Percentiles rank a stretch among this genome's conserved stretches.
Evolutionary conservation across 2,329 filamentous ascomycete species (phyloP).

Genomic region (Xylariaceae sp.): DNA sequence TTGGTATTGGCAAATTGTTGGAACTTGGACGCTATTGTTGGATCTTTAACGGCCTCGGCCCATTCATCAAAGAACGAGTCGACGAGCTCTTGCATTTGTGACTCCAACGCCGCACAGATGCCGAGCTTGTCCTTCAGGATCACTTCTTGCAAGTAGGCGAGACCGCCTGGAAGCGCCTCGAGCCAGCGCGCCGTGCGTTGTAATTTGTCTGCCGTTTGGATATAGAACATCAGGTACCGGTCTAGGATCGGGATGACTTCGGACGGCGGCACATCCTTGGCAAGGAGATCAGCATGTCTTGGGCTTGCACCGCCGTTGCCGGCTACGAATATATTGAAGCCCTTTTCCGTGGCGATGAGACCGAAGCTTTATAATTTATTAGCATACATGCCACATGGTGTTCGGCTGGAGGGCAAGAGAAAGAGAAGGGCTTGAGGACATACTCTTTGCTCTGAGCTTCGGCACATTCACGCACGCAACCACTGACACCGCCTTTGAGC

Average conservation of each 20-base stretch:
- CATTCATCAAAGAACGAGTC: constrained; percentile 86
- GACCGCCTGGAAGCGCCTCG: constrained; percentile 74
- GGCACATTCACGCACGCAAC: constrained; percentile 87
- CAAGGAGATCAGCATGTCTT: constrained; percentile 72
- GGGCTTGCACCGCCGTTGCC: constrained; percentile 88
- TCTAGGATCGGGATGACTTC: constrained; percentile 81
- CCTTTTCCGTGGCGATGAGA: constrained; percentile 85
- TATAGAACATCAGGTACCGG: constrained; percentile 88
- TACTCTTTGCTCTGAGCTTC: constrained; percentile 90
- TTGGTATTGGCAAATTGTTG: constrained; percentile 77
- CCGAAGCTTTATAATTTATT: constrained; percentile 56
- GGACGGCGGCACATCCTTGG: constrained; percentile 77
- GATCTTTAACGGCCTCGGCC: constrained; percentile 72
- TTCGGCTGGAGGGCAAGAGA: not conserved
- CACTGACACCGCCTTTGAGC: constrained; percentile 83
- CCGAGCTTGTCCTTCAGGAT: constrained; percentile 81
- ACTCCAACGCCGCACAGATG: constrained; percentile 76
- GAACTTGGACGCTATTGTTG: constrained; percentile 64
- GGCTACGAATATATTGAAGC: constrained; percentile 87
- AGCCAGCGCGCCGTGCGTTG: constrained; percentile 87
- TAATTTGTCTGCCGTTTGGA: constrained; percentile 83
- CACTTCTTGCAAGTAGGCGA: constrained; percentile 76
- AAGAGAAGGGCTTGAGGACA: constrained; percentile 26
- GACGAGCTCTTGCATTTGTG: constrained; percentile 82
- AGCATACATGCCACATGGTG: not conserved